Base-by-base conservation (phyloP, 2,329 filamentous ascomycete genomes). In the Pseudopithomyces chartarum region DNA sequence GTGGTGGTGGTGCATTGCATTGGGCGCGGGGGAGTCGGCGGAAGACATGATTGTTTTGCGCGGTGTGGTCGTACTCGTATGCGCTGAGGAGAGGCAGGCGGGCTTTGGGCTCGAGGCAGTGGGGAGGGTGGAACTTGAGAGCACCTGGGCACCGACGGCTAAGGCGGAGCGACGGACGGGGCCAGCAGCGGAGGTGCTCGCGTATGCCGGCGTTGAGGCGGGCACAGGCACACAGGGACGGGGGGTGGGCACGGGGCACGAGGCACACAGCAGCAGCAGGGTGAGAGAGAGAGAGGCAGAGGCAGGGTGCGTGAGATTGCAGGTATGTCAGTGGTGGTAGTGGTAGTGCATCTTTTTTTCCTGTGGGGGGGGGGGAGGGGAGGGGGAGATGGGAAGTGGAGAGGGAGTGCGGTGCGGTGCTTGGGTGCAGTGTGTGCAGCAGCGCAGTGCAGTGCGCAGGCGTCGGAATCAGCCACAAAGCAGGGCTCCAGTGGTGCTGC, bases 11-110 rank as follows among this genome's bases (percentile, higher is more conserved):
- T 61, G 57, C 66, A 71, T 70, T 58, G 60, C 60, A 51, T 36
- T 29, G 23, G 62, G 42, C 26, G 64, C 48, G 60, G 64, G 66
- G 19, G 63, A 42, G 58, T 69, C 63, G 56, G 60, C 52, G 57
- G 45, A 62, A 56, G 69, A 56, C 71, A 73, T 73, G 60, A 13
- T 48, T 54, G 57, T 32, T 60, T 52, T 55, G 57, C n/a, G n/a
- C n/a, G n/a, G n/a, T n/a, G 65, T 60, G 63, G 50, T 53, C 54
- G 59, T 56, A 63, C 63, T 57, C 57, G 63, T 46, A 50, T 57
- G 53, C 42, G 60, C 43, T 62, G 61, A 55, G 58, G 51, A 34
- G 58, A 49, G 52, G 63, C 58, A 58, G 60, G 58, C 57, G 55
- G 42, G 48, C 47, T 34, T 23, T 39, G 52, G 48, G 49, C 7